These are phyloP conservation scores for Fraxinus nigra DNA, from an alignment of 305 asterid species.

Conservation along the genomic window DNA sequence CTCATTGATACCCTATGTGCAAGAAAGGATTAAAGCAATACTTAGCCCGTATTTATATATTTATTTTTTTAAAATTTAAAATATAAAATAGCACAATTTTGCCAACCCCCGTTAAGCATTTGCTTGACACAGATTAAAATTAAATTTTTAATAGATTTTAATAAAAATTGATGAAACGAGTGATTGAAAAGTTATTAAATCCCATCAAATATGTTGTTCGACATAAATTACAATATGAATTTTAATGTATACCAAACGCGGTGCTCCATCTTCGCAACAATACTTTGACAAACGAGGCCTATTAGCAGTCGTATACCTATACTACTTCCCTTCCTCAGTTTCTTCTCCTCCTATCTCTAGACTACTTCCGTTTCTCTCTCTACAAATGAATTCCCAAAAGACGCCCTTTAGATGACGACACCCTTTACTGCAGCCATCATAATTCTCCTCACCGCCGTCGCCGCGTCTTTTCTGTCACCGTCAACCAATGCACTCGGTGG, in stretches of 20 bases:
- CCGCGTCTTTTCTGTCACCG: constrained; percentile 22
- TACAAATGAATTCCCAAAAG: constrained; percentile 35
- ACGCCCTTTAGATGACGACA: constrained; percentile 50
- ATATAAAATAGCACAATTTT: no score
- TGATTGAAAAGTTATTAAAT: no score
- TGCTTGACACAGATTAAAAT: no score
- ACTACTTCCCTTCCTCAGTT: not conserved
- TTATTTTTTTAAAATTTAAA: no score
- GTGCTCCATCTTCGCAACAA: not conserved
- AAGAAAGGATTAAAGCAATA: not conserved
- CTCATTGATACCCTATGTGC: not conserved
- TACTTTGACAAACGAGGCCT: not conserved
- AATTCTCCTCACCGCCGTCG: constrained; percentile 22
- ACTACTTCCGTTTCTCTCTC: constrained; percentile 20
- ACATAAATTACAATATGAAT: no score
- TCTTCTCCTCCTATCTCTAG: constrained; percentile 22
- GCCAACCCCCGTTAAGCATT: not conserved
- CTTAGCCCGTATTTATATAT: not conserved
- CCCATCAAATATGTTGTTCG: no score
- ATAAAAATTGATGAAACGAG: no score
- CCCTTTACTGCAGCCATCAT: constrained; percentile 23
- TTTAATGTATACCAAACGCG: no score
- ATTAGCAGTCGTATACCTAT: not conserved
- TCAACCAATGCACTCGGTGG: constrained; percentile 59
- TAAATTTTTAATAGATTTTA: no score